Conservation (phyloP, 140 eudicot genomes). For the Senecio squalidus region DNA sequence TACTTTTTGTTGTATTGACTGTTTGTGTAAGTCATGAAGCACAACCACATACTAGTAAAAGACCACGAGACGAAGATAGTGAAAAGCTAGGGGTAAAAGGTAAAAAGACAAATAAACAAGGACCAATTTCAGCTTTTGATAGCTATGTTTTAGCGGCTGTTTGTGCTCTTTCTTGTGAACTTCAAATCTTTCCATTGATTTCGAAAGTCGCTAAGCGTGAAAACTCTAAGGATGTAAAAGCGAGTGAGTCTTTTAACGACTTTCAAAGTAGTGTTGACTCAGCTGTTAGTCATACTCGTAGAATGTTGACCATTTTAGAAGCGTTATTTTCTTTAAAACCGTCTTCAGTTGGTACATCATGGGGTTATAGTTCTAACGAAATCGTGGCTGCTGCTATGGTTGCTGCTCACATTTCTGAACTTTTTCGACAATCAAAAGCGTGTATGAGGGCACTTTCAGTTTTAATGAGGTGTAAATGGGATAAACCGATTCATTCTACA, state of each 20-base stretch:
- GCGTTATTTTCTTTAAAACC: conserved; percentile 93
- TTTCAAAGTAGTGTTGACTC: conserved; percentile 63
- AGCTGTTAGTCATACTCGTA: conserved; percentile 82
- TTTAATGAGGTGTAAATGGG: conserved; percentile 90
- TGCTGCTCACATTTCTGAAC: conserved; percentile 93
- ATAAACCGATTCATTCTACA: conserved; percentile 72
- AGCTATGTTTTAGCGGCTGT: conserved; percentile 93
- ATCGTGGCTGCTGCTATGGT: conserved; percentile 99
- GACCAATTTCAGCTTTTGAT: conserved; percentile 94
- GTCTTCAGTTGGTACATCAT: conserved; percentile 89
- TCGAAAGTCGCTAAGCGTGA: conserved; percentile 51
- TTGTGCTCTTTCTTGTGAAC: conserved; percentile 94
- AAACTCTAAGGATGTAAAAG: conserved; percentile 28
- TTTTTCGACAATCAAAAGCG: conserved; percentile 85
- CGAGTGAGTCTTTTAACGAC: conserved; percentile 35
- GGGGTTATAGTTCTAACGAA: conserved; percentile 96
- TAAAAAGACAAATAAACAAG: conserved; percentile 55
- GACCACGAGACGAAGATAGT: conserved; percentile 52
- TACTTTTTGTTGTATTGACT: conserved; percentile 88
- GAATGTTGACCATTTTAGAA: conserved; percentile 80
- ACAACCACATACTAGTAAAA: conserved; percentile 57
- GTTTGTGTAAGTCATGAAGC: conserved; percentile 98
- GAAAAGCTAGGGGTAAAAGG: conserved; percentile 21
- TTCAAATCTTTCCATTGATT: conserved; percentile 78
- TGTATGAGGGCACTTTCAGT: conserved; percentile 86